phyloP scores from a whole-genome alignment of 306 rosid genomes.

The Acacia acuminata region DNA sequence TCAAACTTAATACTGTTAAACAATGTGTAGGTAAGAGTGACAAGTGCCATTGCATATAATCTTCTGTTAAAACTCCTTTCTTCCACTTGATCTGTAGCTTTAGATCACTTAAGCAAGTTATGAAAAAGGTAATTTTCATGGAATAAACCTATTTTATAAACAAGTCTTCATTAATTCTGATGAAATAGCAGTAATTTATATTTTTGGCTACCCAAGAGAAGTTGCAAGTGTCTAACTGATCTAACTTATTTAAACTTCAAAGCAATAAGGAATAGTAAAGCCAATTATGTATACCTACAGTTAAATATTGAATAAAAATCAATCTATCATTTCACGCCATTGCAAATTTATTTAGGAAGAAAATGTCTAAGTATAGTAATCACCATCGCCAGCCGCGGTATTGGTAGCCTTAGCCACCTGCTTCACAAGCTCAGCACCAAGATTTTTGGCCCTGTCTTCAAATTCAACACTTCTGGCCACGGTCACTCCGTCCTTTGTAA shows the following conservation, averaged over 20 bases:
- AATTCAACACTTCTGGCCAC: slow-evolving; percentile 88
- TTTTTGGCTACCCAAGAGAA: background rate
- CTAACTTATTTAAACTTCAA: background rate
- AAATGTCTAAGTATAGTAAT: slow-evolving; percentile 12
- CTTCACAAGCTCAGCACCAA: slow-evolving; percentile 87
- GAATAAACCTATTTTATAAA: background rate
- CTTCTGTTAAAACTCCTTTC: background rate
- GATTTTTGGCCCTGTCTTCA: slow-evolving; percentile 67
- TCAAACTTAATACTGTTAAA: background rate
- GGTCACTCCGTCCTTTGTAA: slow-evolving; percentile 94
- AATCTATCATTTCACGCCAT: background rate
- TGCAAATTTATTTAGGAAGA: background rate
- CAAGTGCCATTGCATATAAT: background rate
- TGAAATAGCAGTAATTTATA: slow-evolving; percentile 1
- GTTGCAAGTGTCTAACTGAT: background rate
- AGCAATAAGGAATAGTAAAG: background rate
- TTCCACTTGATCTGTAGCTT: slow-evolving; percentile 1
- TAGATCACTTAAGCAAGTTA: background rate
- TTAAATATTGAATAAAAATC: slow-evolving; percentile 9
- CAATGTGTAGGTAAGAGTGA: background rate
- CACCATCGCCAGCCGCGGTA: slow-evolving; percentile 92
- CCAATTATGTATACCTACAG: background rate
- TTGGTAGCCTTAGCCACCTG: slow-evolving; percentile 95
- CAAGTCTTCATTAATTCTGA: background rate
- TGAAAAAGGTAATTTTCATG: background rate